These are phyloP conservation scores for Kwoniella newhampshirensis DNA, from an alignment of 768 basidiomycete genomes.

Conservation along the genomic window DNA sequence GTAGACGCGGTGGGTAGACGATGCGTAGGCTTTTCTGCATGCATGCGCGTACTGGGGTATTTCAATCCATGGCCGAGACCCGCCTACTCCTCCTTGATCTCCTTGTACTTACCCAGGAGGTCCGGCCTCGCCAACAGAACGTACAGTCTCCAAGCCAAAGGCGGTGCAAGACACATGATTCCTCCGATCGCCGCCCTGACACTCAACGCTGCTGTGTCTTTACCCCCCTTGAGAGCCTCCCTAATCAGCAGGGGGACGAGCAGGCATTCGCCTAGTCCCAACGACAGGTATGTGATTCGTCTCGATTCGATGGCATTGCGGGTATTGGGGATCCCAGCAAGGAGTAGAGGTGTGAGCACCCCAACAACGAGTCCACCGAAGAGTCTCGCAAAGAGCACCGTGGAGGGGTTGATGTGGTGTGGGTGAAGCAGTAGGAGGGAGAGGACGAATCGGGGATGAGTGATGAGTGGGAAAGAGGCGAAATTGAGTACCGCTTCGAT, in stretches of 20 bases:
- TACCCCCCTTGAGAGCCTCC: conserved; percentile 18
- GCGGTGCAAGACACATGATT: conserved; percentile 23
- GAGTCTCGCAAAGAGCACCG: conserved; percentile 29
- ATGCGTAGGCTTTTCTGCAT: too few species aligned
- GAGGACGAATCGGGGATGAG: conserved; percentile 26
- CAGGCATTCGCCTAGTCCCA: conserved; percentile 31
- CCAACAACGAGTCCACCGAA: conserved; percentile 37
- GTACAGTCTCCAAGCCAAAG: conserved; percentile 31
- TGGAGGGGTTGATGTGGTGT: conserved; percentile 27
- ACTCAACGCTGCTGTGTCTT: conserved; percentile 13
- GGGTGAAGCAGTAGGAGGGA: conserved; percentile 30
- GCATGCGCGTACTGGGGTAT: too few species aligned
- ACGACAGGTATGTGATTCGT: conserved; percentile 16
- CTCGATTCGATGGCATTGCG: conserved; percentile 19
- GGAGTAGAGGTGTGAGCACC: conserved; percentile 27
- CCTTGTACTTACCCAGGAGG: conserved; percentile 26
- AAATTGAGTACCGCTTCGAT: conserved; percentile 38
- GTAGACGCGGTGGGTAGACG: too few species aligned
- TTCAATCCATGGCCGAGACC: background rate
- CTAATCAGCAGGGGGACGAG: conserved; percentile 28
- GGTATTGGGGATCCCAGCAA: conserved; percentile 20
- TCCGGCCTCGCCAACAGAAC: conserved; percentile 26
- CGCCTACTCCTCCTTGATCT: conserved; percentile 12
- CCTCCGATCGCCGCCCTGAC: conserved; percentile 6
- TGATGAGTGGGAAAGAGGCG: conserved; percentile 36